These are phyloP conservation scores for Tranzscheliella williamsii DNA, from an alignment of 1,284 basidiomycete species.

Conservation along the genomic window DNA sequence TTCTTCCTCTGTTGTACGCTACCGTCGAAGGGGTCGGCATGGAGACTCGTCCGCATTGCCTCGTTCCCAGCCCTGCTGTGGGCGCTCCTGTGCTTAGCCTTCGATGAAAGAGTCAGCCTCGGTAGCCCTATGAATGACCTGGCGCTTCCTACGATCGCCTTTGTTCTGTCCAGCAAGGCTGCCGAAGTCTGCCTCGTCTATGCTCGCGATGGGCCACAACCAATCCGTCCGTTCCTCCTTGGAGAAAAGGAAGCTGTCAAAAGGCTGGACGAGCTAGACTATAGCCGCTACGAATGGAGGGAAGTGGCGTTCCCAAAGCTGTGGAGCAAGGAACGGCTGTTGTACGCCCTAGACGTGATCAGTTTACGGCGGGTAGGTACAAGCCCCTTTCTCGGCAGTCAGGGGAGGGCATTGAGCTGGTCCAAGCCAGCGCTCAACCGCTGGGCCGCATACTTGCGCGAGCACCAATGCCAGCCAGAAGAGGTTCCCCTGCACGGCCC, in stretches of 20 bases:
- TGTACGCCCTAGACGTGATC: conserved; percentile 19
- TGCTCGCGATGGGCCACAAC: conserved; percentile 14
- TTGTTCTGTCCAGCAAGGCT: conserved; percentile 20
- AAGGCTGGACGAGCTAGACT: conserved; percentile 5
- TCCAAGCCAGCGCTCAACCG: conserved; percentile 13
- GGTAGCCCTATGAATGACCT: conserved; percentile 30
- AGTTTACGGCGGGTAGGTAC: conserved; percentile 12
- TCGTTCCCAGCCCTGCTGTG: conserved; percentile 9
- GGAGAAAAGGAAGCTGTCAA: conserved; percentile 1
- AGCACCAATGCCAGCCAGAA: conserved; percentile 6
- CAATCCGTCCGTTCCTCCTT: conserved; percentile 16
- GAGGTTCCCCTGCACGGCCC: conserved; percentile 14
- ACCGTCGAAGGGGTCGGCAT: conserved; percentile 4
- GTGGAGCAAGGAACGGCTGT: conserved; percentile 5
- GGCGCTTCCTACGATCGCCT: conserved; percentile 18
- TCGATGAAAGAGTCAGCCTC: conserved; percentile 11
- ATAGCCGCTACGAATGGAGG: conserved; percentile 19
- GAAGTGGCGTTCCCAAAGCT: conserved; percentile 6
- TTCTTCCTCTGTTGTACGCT: conserved; percentile 22
- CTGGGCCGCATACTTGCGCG: conserved; percentile 15
- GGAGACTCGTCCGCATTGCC: conserved; percentile 13
- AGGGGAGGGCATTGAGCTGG: conserved; percentile 32
- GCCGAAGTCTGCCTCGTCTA: conserved; percentile 19
- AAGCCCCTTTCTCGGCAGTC: conserved; percentile 3
- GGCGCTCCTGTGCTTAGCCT: conserved; percentile 4